These are phyloP conservation scores for Hanseniaspora thailandica DNA, from an alignment of 805 yeast species.

Conservation along the genomic window DNA sequence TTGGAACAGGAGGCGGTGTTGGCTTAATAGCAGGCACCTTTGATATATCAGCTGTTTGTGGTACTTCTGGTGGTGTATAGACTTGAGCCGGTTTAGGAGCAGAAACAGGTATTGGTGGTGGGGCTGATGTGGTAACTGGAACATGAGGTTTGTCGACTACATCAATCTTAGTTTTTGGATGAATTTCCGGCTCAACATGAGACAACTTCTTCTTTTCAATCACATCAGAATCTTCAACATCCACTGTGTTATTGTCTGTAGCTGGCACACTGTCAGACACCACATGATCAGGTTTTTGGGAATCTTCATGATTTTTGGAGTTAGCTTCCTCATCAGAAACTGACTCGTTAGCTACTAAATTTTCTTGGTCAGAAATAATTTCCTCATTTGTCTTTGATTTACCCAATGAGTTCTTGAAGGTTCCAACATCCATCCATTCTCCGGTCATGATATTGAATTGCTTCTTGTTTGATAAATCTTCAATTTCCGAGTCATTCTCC, in stretches of 20 bases:
- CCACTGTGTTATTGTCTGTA: too few relatives aligned
- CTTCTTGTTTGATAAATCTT: background rate
- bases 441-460: slow-evolving; percentile 14
- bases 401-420: background rate
- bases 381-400: background rate
- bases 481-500: slow-evolving; percentile 9
- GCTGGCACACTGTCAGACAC: too few relatives aligned
- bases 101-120: slow-evolving; percentile 18
- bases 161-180: background rate
- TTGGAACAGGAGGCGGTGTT: background rate
- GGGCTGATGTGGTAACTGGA: background rate
- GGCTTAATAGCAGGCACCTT: background rate
- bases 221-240: background rate
- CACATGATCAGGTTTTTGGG: too few relatives aligned
- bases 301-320: too few relatives aligned
- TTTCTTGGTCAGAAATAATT: too few relatives aligned
- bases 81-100: slow-evolving; percentile 19
- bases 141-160: background rate
- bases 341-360: too few relatives aligned
- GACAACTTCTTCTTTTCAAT: background rate
- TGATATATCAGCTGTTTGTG: background rate
- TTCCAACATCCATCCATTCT: slow-evolving; percentile 3
- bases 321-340: background rate
- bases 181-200: slow-evolving; percentile 1
- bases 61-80: background rate